Percentiles rank a stretch among this genome's conserved stretches.
phyloP scores from a whole-genome alignment of 1,284 basidiomycete genomes.

The Anthracocystis panici-leucophaei region DNA sequence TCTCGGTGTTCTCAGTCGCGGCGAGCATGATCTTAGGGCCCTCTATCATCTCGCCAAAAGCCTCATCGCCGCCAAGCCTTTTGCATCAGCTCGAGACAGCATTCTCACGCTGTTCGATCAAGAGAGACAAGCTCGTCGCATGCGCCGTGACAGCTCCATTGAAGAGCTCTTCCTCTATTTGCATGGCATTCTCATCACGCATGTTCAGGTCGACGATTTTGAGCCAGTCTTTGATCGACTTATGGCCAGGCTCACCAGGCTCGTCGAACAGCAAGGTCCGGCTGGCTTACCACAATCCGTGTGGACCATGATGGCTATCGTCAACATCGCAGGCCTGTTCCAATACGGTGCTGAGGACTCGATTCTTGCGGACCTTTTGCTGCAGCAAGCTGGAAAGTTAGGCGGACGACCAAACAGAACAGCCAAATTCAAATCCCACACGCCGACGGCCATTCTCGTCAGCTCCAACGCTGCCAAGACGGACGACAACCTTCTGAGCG shows the following conservation, averaged over 20 bases:
- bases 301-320: conserved; percentile 94
- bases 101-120: conserved; percentile 86
- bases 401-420: conserved; percentile 46
- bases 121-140: conserved; percentile 74
- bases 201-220: conserved; percentile 92
- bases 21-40: conserved; percentile 80
- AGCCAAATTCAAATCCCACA: conserved; percentile 71
- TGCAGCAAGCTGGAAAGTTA: conserved; percentile 27
- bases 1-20: conserved; percentile 85
- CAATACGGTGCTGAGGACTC: conserved; percentile 87
- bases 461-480: conserved; percentile 54
- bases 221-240: conserved; percentile 82
- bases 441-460: conserved; percentile 46
- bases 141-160: conserved; percentile 78
- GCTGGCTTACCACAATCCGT: conserved; percentile 75
- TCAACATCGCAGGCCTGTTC: conserved; percentile 84
- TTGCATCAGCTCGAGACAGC: conserved; percentile 85
- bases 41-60: conserved; percentile 96
- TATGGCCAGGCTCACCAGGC: conserved; percentile 77
- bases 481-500: conserved; percentile 42
- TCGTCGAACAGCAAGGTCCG: conserved; percentile 24
- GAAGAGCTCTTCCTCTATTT: conserved; percentile 88
- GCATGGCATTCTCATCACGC: conserved; percentile 95
- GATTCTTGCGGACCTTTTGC: conserved; percentile 72
- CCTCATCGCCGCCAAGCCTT: conserved; percentile 77